Percentiles rank a stretch among this genome's conserved stretches.
phyloP scores from a whole-genome alignment of 208 protist genomes.

The Polymyxa betae region DNA sequence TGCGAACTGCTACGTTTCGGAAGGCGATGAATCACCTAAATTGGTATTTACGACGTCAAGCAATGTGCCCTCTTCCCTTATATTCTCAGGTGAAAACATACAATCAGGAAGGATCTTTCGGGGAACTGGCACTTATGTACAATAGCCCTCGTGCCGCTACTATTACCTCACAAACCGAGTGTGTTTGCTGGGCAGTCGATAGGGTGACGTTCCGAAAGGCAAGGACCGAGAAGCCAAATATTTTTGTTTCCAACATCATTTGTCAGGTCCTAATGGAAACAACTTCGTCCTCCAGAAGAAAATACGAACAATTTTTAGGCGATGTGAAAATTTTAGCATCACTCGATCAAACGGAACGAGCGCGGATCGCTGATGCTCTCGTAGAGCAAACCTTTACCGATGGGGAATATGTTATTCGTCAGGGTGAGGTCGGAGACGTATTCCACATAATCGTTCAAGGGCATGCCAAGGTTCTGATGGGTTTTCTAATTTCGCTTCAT shows the following conservation, averaged over 20 bases:
- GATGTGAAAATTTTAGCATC: slow-evolving; percentile 68
- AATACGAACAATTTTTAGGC: slow-evolving; percentile 69
- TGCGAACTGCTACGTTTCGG: slow-evolving; percentile 14
- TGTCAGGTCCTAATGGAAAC: background rate
- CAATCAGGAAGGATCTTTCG: slow-evolving; percentile 70
- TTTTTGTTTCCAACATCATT: background rate
- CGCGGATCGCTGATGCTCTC: slow-evolving; percentile 71
- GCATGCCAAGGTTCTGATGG: slow-evolving; percentile 38
- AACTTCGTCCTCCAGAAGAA: background rate
- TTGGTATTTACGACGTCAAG: background rate
- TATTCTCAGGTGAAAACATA: slow-evolving; percentile 56
- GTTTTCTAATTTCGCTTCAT: background rate
- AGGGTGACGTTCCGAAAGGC: slow-evolving; percentile 69
- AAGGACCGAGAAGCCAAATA: too few relatives aligned
- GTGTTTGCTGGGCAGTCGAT: slow-evolving; percentile 73
- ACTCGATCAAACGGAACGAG: slow-evolving; percentile 3
- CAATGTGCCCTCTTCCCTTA: background rate
- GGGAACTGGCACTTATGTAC: slow-evolving; percentile 81
- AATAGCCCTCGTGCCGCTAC: slow-evolving; percentile 67
- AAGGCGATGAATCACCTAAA: slow-evolving; percentile 21
- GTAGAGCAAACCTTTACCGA: slow-evolving; percentile 60
- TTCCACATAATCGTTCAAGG: slow-evolving; percentile 73
- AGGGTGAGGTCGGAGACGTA: slow-evolving; percentile 74
- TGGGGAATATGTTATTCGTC: slow-evolving; percentile 70
- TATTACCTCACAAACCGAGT: slow-evolving; percentile 60